Evolutionary conservation across 352 stramenopile species (phyloP).

Genomic region (Phytophthora capsici): DNA sequence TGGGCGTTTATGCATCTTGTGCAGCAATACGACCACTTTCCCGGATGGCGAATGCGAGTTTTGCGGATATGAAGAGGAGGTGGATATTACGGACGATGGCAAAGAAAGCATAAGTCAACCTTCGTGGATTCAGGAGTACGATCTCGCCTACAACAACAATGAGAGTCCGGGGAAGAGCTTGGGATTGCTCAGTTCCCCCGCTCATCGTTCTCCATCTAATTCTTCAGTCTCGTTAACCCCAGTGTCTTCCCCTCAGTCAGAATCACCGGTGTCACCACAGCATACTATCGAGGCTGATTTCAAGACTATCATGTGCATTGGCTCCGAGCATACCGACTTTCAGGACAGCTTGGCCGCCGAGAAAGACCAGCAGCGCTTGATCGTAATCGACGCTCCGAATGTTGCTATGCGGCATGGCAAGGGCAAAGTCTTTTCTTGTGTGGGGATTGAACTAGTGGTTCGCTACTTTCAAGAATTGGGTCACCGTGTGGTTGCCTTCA

Average conservation of each 20-base stretch:
- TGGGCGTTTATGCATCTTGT: conserved; percentile 39
- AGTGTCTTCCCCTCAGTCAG: conserved; percentile 7
- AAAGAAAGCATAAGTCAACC: conserved; percentile 1
- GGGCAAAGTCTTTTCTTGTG: conserved; percentile 78
- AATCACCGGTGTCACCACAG: conserved; percentile 5
- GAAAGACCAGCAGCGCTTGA: conserved; percentile 47
- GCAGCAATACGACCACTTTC: conserved; percentile 48
- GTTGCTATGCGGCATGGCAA: conserved; percentile 85
- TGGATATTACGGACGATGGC: conserved; percentile 18
- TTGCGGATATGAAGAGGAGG: conserved; percentile 49
- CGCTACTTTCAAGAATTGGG: conserved; percentile 75
- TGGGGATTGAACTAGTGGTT: conserved; percentile 70
- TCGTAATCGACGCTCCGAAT: conserved; percentile 78
- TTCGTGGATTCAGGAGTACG: conserved; percentile 22
- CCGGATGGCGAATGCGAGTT: conserved; percentile 40
- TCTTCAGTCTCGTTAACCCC: conserved; percentile 1
- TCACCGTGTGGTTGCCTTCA: conserved; percentile 84
- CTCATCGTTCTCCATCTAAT: neutral
- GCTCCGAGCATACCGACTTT: conserved; percentile 39
- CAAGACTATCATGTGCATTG: conserved; percentile 54
- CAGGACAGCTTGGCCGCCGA: conserved; percentile 17
- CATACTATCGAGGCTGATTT: conserved; percentile 32
- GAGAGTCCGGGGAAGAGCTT: conserved; percentile 6
- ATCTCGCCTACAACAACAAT: conserved; percentile 14
- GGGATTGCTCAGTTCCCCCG: neutral